A percentile compares a stretch with the other conserved stretches of the same genome.
Evolutionary conservation across 1,284 basidiomycete genomes (phyloP).

Genomic region (Fistulinella cinereoalba): DNA sequence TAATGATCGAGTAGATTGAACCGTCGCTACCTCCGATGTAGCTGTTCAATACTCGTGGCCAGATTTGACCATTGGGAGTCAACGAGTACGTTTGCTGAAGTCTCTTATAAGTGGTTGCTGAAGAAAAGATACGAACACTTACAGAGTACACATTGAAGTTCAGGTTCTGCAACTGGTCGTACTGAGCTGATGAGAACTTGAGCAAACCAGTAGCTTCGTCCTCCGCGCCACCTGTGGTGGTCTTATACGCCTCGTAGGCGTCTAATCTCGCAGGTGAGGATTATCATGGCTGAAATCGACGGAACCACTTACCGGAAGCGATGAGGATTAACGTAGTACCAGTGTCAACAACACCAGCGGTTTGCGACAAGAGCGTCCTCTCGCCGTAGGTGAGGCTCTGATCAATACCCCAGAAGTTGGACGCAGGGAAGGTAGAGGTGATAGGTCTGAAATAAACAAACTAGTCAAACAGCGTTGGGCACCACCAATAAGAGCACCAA

Average conservation of each 20-base stretch:
- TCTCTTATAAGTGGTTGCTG: not conserved
- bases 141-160: slow-evolving; percentile 43
- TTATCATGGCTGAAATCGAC: not conserved
- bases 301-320: slow-evolving; percentile 30
- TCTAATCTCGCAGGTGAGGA: slow-evolving; percentile 30
- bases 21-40: slow-evolving; percentile 40
- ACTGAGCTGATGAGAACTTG: slow-evolving; percentile 37
- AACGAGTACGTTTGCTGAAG: slow-evolving; percentile 37
- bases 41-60: slow-evolving; percentile 44
- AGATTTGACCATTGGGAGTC: slow-evolving; percentile 49
- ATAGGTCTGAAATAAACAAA: slow-evolving; percentile 37
- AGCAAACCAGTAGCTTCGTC: slow-evolving; percentile 46
- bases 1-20: slow-evolving; percentile 51
- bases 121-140: slow-evolving; percentile 7
- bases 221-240: slow-evolving; percentile 49
- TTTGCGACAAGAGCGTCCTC: slow-evolving; percentile 43
- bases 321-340: slow-evolving; percentile 41
- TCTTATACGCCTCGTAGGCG: slow-evolving; percentile 49
- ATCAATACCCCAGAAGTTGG: slow-evolving; percentile 60
- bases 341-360: slow-evolving; percentile 65
- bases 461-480: not conserved
- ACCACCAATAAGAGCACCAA: slow-evolving; percentile 29
- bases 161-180: slow-evolving; percentile 38
- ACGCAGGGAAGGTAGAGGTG: slow-evolving; percentile 48
- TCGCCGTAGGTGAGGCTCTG: slow-evolving; percentile 53